phyloP scores from a whole-genome alignment of 2,329 filamentous ascomycete genomes.

The Rhexocercosporidium sp. region DNA sequence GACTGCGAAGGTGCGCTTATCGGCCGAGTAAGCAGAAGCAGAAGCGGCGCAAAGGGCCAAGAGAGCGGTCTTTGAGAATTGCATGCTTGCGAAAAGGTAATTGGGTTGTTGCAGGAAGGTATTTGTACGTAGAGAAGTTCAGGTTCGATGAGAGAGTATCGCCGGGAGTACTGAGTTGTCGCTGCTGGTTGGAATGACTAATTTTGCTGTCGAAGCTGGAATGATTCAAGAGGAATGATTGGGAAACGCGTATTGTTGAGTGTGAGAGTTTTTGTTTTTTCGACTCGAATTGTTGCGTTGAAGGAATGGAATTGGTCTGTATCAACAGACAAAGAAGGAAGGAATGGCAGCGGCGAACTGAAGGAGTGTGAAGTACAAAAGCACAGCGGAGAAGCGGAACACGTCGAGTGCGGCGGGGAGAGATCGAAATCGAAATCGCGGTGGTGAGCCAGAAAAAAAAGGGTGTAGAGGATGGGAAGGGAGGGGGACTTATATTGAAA shows the following conservation, averaged over 20 bases:
- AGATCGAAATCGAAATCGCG: constrained; percentile 4
- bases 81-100: constrained; percentile 31
- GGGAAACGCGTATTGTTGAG: constrained; percentile 28
- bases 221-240: constrained; percentile 20
- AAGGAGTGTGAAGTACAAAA: constrained; percentile 33
- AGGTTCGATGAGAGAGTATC: constrained; percentile 28
- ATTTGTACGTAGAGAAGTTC: constrained; percentile 7
- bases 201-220: constrained; percentile 36
- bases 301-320: constrained; percentile 38
- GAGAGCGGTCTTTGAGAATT: constrained; percentile 31
- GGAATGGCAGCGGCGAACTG: constrained; percentile 24
- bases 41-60: constrained; percentile 32
- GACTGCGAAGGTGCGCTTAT: constrained; percentile 64
- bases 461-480: neutral
- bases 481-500: neutral
- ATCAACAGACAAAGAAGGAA: constrained; percentile 39
- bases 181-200: constrained; percentile 24
- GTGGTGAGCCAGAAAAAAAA: constrained; percentile 10
- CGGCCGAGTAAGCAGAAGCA: constrained; percentile 33
- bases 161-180: constrained; percentile 31
- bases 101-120: constrained; percentile 9
- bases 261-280: constrained; percentile 37
- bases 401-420: constrained; percentile 20
- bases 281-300: constrained; percentile 34
- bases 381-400: constrained; percentile 5